phyloP scores from a whole-genome alignment of 208 protist species.

The Hexamita inflata region DNA sequence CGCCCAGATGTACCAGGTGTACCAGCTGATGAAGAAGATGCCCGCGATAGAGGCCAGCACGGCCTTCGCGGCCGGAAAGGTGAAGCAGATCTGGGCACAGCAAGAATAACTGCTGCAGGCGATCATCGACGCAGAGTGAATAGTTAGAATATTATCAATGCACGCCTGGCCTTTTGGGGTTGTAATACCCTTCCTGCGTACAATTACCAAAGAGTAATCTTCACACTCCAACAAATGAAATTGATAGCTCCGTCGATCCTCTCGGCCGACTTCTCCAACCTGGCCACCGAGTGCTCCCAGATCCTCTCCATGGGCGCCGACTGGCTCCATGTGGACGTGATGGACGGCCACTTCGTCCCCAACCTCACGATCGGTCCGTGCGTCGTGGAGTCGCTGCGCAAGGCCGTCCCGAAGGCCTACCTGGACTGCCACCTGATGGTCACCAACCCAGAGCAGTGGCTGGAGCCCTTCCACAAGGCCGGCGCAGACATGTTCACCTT shows the following conservation, averaged over 20 bases:
- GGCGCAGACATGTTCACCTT: constrained; percentile 73
- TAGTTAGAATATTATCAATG: too few relatives aligned
- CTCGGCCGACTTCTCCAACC: constrained; percentile 32
- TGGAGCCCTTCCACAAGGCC: constrained; percentile 61
- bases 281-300: constrained; percentile 1
- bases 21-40: too few relatives aligned
- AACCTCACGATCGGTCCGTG: constrained; percentile 53
- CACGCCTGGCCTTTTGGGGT: too few relatives aligned
- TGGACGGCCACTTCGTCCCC: constrained; percentile 57
- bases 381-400: constrained; percentile 42
- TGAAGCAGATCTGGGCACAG: too few relatives aligned
- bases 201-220: too few relatives aligned
- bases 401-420: constrained; percentile 29
- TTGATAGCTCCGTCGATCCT: constrained; percentile 37
- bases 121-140: too few relatives aligned
- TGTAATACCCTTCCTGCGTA: too few relatives aligned
- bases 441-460: constrained; percentile 52
- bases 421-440: constrained; percentile 57
- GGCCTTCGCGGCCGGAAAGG: too few relatives aligned
- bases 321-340: constrained; percentile 47
- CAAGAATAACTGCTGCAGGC: too few relatives aligned
- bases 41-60: too few relatives aligned
- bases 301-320: constrained; percentile 27
- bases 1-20: too few relatives aligned
- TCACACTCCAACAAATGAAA: constrained; percentile 18